Conservation (phyloP, 257 asterid genomes). For the Apocynum venetum region DNA sequence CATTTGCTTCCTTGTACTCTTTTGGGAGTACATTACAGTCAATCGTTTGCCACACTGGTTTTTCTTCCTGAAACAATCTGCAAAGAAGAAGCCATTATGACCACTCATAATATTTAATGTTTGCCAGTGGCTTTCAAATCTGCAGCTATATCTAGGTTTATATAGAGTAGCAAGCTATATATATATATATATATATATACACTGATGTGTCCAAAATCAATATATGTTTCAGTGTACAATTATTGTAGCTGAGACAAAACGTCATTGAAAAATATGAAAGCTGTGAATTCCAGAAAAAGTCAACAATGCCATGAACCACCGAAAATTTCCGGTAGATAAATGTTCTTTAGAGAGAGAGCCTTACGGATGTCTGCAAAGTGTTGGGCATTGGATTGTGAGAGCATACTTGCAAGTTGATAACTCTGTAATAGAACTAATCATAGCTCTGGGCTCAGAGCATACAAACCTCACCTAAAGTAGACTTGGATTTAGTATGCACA, state of each 20-base stretch:
- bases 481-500: conserved; percentile 20
- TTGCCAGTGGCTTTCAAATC: not conserved
- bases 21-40: conserved; percentile 76
- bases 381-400: conserved; percentile 88
- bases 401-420: conserved; percentile 97
- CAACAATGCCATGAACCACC: not conserved
- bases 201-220: not conserved
- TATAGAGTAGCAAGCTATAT: not conserved
- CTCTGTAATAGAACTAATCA: conserved; percentile 93
- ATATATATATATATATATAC: not conserved
- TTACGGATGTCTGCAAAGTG: conserved; percentile 98
- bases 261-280: not conserved
- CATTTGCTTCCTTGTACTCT: conserved; percentile 39
- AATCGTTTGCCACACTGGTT: conserved; percentile 75
- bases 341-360: conserved; percentile 19
- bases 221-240: not conserved
- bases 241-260: not conserved
- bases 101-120: not conserved
- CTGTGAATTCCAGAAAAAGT: not conserved
- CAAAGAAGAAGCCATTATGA: conserved; percentile 10
- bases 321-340: not conserved
- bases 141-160: not conserved
- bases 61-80: conserved; percentile 87
- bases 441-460: conserved; percentile 86
- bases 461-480: conserved; percentile 87